Base-by-base conservation (phyloP, 768 basidiomycete genomes). In the Mycena pura region DNA sequence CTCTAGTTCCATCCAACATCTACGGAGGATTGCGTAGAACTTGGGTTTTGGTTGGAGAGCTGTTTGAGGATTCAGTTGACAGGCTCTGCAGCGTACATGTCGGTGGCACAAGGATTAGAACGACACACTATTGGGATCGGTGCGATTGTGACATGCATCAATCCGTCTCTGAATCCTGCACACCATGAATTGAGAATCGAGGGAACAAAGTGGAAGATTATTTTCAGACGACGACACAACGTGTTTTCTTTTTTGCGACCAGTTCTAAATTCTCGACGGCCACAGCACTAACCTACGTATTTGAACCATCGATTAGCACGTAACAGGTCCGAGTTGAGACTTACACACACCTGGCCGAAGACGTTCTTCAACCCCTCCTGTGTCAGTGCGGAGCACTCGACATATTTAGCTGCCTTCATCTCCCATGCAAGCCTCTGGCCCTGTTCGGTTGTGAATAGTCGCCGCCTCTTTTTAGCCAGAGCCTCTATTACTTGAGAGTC, bases 311-410 rank as follows among this genome's bases (percentile, higher is more conserved):
- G 41, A 52, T 52, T 53, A 24, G 49, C 24, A 45, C 5, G 21
- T 56, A 50, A 55, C 13, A n/a, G 5, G 17, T 6, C 3, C 9
- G 14, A 21, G 34, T n/a, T 27, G 31, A 9, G 11, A 39, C 34
- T 1, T 39, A 19, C 8, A 81, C 90, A 73, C 75, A 93, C 95
- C 91, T 99, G 96, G 75, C 99, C 97, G 75, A 99, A 99, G 63
- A 99, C 97, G 77, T 99, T 99, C 91, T 99, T 99, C 77, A 99
- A 78, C 27, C 97, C 97, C 84, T 95, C 95, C 85, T 99, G 97
- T 68, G 96, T 99, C 83, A 99, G 79, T 50, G 97, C 97, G 54
- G 96, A 98, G 79, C 97, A 99, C 79, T 99, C 97, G 49, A 98
- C 96, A 73, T 97, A 99, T 77, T 98, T 99, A 77, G 98, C 96